A percentile compares a stretch with the other conserved stretches of the same genome.
Conservation (phyloP, 192 early-diverging fungal genomes). For the Podochytrium sp. region DNA sequence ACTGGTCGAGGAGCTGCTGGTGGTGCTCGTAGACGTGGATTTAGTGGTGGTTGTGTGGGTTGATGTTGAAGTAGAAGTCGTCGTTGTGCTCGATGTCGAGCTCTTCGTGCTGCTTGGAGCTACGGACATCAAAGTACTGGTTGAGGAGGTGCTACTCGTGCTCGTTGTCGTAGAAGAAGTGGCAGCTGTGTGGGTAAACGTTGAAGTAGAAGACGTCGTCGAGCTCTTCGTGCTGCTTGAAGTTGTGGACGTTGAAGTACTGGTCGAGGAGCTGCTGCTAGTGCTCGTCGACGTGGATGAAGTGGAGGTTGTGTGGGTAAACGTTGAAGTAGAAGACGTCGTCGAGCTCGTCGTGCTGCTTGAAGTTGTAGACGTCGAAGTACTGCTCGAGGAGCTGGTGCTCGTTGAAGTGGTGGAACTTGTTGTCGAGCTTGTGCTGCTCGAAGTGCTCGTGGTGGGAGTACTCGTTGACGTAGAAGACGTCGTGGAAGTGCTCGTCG, state of each 20-base stretch:
- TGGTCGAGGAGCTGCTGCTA: slow-evolving; percentile 41
- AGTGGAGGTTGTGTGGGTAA: neutral
- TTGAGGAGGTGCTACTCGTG: slow-evolving; percentile 57
- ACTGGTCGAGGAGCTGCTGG: slow-evolving; percentile 64
- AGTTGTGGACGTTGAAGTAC: neutral
- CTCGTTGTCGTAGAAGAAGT: slow-evolving; percentile 5
- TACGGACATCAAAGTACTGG: slow-evolving; percentile 81
- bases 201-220: neutral
- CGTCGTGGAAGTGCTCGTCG: slow-evolving; percentile 2
- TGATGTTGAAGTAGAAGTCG: slow-evolving; percentile 16
- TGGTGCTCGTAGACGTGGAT: slow-evolving; percentile 50
- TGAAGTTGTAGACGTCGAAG: neutral
- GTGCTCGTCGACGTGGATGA: neutral
- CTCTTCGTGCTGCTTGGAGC: slow-evolving; percentile 63
- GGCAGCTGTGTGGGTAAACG: neutral
- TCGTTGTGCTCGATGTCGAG: slow-evolving; percentile 78
- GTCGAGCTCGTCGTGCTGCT: neutral
- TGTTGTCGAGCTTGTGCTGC: neutral
- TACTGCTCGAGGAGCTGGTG: neutral
- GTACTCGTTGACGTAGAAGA: neutral
- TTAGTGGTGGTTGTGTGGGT: neutral
- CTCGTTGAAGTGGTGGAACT: neutral
- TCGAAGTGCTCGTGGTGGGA: neutral
- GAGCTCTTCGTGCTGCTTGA: neutral
- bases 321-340: too few species aligned